phyloP scores from a whole-genome alignment of 2,329 filamentous ascomycete genomes.

The Aspergillus alliaceus region DNA sequence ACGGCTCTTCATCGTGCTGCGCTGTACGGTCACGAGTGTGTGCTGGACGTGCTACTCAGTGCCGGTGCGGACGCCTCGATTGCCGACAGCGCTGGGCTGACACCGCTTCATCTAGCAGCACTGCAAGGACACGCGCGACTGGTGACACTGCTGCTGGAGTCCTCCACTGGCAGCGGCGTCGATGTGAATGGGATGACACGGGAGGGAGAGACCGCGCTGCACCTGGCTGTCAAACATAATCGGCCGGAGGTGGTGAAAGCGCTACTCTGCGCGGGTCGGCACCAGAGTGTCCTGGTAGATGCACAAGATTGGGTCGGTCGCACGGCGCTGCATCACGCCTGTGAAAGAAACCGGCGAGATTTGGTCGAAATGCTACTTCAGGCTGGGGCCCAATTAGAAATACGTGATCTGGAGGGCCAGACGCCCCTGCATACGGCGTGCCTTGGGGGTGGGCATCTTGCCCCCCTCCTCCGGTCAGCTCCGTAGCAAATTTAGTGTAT shows the following conservation, averaged over 20 bases:
- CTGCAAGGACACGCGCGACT: slow-evolving; percentile 3
- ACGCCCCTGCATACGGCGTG: slow-evolving; percentile 7
- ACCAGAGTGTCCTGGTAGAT: background rate
- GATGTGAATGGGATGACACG: slow-evolving; percentile 5
- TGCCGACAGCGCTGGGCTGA: slow-evolving; percentile 8
- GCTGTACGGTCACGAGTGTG: background rate
- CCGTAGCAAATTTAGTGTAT: no score
- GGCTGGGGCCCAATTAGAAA: slow-evolving; percentile 9
- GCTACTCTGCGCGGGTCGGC: background rate
- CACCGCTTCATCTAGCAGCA: slow-evolving; percentile 8
- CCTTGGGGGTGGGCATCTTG: background rate
- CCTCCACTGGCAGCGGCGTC: background rate
- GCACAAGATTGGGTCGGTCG: background rate
- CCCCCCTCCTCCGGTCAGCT: background rate
- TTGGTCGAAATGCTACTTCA: slow-evolving; percentile 9
- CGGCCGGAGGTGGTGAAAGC: background rate
- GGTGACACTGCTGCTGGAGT: background rate
- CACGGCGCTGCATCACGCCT: background rate
- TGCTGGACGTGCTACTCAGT: slow-evolving; percentile 5
- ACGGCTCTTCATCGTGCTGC: background rate
- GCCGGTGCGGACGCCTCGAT: slow-evolving; percentile 9
- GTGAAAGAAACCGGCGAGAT: slow-evolving; percentile 4
- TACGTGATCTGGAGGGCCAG: slow-evolving; percentile 10
- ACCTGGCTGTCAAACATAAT: slow-evolving; percentile 2
- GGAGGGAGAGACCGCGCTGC: slow-evolving; percentile 6